These are phyloP conservation scores for Sphaerulina musiva DNA, from an alignment of 2,329 filamentous ascomycete species.

Conservation along the genomic window DNA sequence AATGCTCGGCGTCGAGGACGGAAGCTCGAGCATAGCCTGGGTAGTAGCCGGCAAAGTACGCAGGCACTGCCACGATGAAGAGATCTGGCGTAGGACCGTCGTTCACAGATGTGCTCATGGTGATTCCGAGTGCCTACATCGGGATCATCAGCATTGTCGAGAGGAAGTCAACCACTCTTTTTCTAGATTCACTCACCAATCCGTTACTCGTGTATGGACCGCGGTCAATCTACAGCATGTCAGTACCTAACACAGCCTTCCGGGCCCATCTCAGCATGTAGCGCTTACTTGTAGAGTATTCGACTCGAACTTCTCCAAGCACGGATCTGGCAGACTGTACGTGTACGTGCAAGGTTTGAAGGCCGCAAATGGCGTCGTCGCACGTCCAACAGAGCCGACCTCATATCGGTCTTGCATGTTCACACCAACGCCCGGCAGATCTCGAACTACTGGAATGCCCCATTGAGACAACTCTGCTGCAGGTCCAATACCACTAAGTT, in stretches of 20 bases:
- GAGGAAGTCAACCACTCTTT: slow-evolving; percentile 40
- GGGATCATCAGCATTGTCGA: background rate
- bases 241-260: background rate
- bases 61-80: slow-evolving; percentile 51
- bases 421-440: slow-evolving; percentile 56
- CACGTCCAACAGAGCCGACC: slow-evolving; percentile 40
- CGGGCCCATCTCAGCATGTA: too few relatives aligned
- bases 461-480: slow-evolving; percentile 46
- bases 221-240: slow-evolving; percentile 21
- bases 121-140: slow-evolving; percentile 7
- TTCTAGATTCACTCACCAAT: slow-evolving; percentile 31
- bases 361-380: slow-evolving; percentile 4
- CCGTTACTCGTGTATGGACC: slow-evolving; percentile 47
- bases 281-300: slow-evolving; percentile 23
- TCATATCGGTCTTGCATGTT: slow-evolving; percentile 58
- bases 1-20: slow-evolving; percentile 44
- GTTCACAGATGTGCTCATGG: slow-evolving; percentile 8
- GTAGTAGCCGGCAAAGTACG: slow-evolving; percentile 51
- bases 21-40: slow-evolving; percentile 38
- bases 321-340: slow-evolving; percentile 35
- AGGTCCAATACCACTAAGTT: slow-evolving; percentile 58
- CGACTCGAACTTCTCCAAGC: slow-evolving; percentile 34
- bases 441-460: slow-evolving; percentile 48
- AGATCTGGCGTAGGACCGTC: slow-evolving; percentile 37
- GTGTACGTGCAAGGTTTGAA: slow-evolving; percentile 23